Evolutionary conservation across 352 stramenopile species (phyloP).

Genomic region (Globisporangium radiosum): DNA sequence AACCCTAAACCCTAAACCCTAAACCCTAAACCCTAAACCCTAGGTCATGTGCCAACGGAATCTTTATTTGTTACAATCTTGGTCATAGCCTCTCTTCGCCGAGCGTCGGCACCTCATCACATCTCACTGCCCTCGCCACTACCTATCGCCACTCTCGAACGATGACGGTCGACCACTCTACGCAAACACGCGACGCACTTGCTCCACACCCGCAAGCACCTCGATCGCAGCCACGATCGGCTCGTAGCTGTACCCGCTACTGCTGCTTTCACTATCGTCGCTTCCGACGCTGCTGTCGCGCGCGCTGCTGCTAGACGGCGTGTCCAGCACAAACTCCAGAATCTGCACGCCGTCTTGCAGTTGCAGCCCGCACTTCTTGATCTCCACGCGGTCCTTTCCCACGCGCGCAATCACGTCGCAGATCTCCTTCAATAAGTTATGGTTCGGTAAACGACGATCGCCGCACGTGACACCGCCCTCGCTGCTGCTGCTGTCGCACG

Average conservation of each 20-base stretch:
- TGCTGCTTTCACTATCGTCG: background rate
- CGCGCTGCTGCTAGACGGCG: constrained; percentile 19
- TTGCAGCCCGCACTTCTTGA: constrained; percentile 77
- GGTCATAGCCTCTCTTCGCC: too few relatives aligned
- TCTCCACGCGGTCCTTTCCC: constrained; percentile 57
- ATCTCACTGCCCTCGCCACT: background rate
- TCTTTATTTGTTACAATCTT: too few relatives aligned
- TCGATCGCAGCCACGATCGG: constrained; percentile 38
- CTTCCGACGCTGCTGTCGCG: constrained; percentile 8
- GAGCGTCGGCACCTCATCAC: too few relatives aligned
- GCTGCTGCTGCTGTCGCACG: constrained; percentile 18
- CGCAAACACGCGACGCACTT: constrained; percentile 18
- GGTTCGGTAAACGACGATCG: constrained; percentile 62
- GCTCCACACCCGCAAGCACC: constrained; percentile 29
- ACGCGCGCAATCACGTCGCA: constrained; percentile 69
- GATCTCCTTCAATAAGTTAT: constrained; percentile 84
- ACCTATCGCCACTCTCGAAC: background rate
- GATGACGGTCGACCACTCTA: background rate
- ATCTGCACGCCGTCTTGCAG: constrained; percentile 70
- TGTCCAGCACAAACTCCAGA: constrained; percentile 70
- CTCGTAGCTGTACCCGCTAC: constrained; percentile 17
- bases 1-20: too few relatives aligned
- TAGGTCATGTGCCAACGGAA: too few relatives aligned
- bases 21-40: too few relatives aligned
- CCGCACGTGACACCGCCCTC: constrained; percentile 30